phyloP scores from a whole-genome alignment of 345 rosid species.

The Eucalyptus cloeziana region DNA sequence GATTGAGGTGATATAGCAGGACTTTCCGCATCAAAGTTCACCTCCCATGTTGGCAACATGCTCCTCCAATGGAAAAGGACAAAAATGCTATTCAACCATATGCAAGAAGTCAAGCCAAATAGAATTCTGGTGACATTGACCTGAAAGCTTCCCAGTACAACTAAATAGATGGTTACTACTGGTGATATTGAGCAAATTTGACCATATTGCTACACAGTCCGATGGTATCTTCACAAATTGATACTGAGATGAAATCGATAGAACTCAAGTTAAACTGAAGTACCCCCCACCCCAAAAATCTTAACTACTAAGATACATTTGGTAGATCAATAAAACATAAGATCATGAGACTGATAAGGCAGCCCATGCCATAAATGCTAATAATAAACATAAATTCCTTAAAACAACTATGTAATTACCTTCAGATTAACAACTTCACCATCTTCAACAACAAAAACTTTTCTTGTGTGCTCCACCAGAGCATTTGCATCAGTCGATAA shows the following conservation, averaged over 20 bases:
- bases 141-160: background rate
- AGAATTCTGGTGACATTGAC: background rate
- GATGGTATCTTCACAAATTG: background rate
- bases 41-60: background rate
- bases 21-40: background rate
- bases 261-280: background rate
- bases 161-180: background rate
- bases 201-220: background rate
- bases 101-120: background rate
- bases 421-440: slow-evolving; percentile 86
- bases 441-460: slow-evolving; percentile 86
- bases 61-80: background rate
- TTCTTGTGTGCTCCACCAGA: slow-evolving; percentile 73
- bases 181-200: background rate
- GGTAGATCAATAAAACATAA: background rate
- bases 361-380: background rate
- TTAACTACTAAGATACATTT: background rate
- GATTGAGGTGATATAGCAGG: background rate
- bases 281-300: background rate
- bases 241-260: background rate
- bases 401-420: slow-evolving; percentile 20
- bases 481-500: too few species aligned
- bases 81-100: background rate
- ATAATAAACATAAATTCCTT: background rate
- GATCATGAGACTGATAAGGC: background rate